Conservation (phyloP, 225 moss, liverwort and hornwort species). For the Pleurozium schreberi region DNA sequence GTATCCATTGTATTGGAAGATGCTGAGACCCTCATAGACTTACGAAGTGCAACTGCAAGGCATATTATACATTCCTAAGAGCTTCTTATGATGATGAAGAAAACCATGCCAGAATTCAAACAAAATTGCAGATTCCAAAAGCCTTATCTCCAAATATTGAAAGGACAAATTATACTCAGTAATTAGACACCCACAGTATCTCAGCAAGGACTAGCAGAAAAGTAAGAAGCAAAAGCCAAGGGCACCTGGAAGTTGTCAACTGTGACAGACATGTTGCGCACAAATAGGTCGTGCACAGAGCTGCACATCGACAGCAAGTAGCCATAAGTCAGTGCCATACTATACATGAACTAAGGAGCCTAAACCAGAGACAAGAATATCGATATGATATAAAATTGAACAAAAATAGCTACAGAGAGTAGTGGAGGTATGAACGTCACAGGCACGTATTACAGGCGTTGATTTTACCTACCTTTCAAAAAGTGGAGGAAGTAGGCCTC, state of each 20-base stretch:
- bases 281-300: slow-evolving; percentile 77
- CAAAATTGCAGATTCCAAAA: not conserved
- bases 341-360: not conserved
- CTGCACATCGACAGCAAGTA: slow-evolving; percentile 35
- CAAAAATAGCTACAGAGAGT: not conserved
- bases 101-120: not conserved
- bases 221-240: not conserved
- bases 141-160: not conserved
- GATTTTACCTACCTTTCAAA: slow-evolving; percentile 63
- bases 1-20: not conserved
- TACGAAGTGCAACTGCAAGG: not conserved
- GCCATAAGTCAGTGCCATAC: not conserved
- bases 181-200: not conserved
- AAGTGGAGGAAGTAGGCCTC: slow-evolving; percentile 90
- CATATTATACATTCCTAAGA: not conserved
- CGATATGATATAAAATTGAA: not conserved
- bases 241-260: slow-evolving; percentile 94
- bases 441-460: not conserved
- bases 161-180: not conserved
- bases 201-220: not conserved
- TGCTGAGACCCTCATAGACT: not conserved
- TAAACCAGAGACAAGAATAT: not conserved
- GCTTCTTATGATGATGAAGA: not conserved
- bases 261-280: slow-evolving; percentile 91
- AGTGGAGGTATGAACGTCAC: not conserved